Base-by-base conservation (phyloP, 2,329 filamentous ascomycete genomes). In the Trichoderma harzianum region DNA sequence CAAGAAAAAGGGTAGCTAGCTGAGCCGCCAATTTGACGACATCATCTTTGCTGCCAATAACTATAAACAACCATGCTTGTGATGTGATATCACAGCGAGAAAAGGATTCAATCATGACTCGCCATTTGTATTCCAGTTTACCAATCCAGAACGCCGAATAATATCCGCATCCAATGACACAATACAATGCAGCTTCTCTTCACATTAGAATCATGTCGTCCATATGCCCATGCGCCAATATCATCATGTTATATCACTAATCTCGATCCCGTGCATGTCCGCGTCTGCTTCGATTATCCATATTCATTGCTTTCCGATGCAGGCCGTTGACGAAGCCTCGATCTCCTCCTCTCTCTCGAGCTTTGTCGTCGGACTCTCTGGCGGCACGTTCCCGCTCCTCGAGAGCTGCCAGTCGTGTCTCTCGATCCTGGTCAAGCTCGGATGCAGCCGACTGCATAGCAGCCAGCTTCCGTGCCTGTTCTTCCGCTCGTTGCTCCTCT, bases 391-490 rank as follows among this genome's bases (percentile, higher is more conserved):
- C 93, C 73, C 86, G 86, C 74, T 89, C 88, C 28, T 89, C 90
- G 21, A 95, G 82, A 1, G 89, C 89, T 0, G 89, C 88, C 11
- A 97, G 83, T 28, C 93, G 88, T 72, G 87, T 86, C 74, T 88
- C 88, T 36, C 94, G 90, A 75, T 92, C 90, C n/a, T 84, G 78
- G 76, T 95, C 92, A 62, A 97, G 84, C 12, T 91, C 88, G 1
- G 85, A 86, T 5, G 92, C 92, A 32, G 90, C 91, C 21, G 87
- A 86, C 79, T 93, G 91, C 92, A 94, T 94, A 10, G 89, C 90
- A 18, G 90, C 91, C 21, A 94, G 82, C 78, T 90, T 93, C 28
- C 87, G 86, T 14, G 90, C 89, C n/a, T 86, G 85, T 73, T 92
- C 90, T 26, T 88, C 87, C 24, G 86, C 86, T 7, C 79, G 58